phyloP scores from a whole-genome alignment of 305 asterid species.

The Rubia tinctorum region DNA sequence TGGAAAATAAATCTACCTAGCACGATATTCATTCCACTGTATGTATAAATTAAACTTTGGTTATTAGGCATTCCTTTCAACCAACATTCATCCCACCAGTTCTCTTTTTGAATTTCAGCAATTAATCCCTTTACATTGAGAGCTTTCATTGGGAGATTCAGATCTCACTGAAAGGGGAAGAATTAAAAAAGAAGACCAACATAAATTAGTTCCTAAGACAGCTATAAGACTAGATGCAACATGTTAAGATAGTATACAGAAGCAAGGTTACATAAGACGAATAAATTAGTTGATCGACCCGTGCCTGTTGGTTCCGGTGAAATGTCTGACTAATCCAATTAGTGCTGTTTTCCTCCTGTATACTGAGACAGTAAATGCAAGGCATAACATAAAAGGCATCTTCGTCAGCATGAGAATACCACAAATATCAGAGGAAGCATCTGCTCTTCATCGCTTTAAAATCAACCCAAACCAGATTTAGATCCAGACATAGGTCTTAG shows the following conservation, averaged over 20 bases:
- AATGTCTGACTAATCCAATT: neutral
- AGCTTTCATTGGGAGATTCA: neutral
- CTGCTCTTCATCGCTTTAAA: slow-evolving; percentile 14
- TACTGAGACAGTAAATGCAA: neutral
- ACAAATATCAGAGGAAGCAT: slow-evolving; percentile 21
- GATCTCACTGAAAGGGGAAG: slow-evolving; percentile 4
- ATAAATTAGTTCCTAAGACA: slow-evolving; percentile 4
- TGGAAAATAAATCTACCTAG: neutral
- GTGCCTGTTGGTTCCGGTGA: neutral
- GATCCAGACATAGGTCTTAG: slow-evolving; percentile 66
- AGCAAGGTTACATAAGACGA: neutral
- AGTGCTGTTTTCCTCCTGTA: neutral
- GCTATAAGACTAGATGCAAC: neutral
- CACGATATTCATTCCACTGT: neutral
- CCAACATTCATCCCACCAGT: neutral
- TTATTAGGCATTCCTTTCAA: neutral
- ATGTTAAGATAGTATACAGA: slow-evolving; percentile 5
- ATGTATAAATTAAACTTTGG: neutral
- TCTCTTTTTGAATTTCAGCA: neutral
- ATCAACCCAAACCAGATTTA: slow-evolving; percentile 62
- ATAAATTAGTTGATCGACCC: neutral
- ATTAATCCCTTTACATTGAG: neutral
- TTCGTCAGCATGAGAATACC: slow-evolving; percentile 11
- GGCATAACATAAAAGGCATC: neutral
- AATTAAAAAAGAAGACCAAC: neutral